These are phyloP conservation scores for Daedaleopsis sinensis DNA, from an alignment of 768 basidiomycete genomes.

Conservation along the genomic window DNA sequence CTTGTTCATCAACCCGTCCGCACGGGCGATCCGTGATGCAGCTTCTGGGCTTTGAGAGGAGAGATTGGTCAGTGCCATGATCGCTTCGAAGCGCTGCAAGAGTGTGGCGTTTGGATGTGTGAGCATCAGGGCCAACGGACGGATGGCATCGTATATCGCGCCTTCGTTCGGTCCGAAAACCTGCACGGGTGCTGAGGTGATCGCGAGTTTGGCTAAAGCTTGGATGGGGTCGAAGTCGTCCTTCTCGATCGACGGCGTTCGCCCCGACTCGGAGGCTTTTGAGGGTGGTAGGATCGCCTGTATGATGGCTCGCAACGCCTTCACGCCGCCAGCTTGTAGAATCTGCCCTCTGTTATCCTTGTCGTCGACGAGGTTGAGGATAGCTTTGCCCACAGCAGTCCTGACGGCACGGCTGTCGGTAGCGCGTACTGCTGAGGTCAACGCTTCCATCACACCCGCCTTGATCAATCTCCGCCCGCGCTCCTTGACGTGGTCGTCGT, in stretches of 20 bases:
- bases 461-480: constrained; percentile 61
- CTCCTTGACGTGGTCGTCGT: constrained; percentile 63
- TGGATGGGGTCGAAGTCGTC: constrained; percentile 70
- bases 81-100: constrained; percentile 86
- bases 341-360: constrained; percentile 77
- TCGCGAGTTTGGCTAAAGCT: constrained; percentile 89
- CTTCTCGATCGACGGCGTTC: constrained; percentile 40
- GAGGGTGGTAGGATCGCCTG: constrained; percentile 45
- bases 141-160: constrained; percentile 79
- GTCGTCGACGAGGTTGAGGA: constrained; percentile 76
- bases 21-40: constrained; percentile 66
- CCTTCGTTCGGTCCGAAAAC: constrained; percentile 88
- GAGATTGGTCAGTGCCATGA: constrained; percentile 97
- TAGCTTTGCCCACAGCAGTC: constrained; percentile 55
- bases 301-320: constrained; percentile 61
- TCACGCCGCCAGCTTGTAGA: constrained; percentile 78
- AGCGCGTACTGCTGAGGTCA: constrained; percentile 56
- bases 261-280: constrained; percentile 25
- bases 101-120: constrained; percentile 67
- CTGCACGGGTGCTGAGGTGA: constrained; percentile 87
- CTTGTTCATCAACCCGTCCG: constrained; percentile 61
- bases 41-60: constrained; percentile 73
- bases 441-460: constrained; percentile 65
- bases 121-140: constrained; percentile 76
- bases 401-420: constrained; percentile 70